These are phyloP conservation scores for Gamsiella multidivaricata DNA, from an alignment of 192 early-diverging fungal species.

Conservation along the genomic window DNA sequence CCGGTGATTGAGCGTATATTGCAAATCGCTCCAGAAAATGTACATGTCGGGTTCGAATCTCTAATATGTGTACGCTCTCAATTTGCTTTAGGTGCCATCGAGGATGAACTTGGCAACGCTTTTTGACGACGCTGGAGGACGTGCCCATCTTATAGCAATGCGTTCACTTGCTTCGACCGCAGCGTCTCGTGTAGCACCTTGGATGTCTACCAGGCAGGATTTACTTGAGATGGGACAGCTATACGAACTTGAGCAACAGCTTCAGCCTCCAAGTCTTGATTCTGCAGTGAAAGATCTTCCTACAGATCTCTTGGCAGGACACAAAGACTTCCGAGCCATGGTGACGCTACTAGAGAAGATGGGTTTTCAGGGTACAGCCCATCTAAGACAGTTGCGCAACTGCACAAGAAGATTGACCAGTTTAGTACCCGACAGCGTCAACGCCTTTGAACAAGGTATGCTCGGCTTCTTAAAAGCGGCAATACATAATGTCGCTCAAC, in stretches of 20 bases:
- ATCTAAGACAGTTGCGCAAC: slow-evolving; percentile 37
- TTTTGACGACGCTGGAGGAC: slow-evolving; percentile 24
- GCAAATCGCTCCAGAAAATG: no score
- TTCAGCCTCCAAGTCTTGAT: slow-evolving; percentile 11
- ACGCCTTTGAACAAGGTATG: slow-evolving; percentile 49
- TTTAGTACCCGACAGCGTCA: slow-evolving; percentile 26
- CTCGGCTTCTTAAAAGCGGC: no score
- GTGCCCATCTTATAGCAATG: neutral
- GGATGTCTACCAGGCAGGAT: neutral
- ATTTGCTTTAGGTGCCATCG: slow-evolving; percentile 16
- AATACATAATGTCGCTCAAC: no score
- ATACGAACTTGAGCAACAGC: slow-evolving; percentile 19
- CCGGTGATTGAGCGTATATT: no score
- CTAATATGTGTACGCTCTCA: no score
- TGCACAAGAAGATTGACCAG: slow-evolving; percentile 20
- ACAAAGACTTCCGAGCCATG: slow-evolving; percentile 39
- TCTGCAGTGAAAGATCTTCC: neutral
- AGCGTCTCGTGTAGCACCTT: neutral
- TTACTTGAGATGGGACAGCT: slow-evolving; percentile 29
- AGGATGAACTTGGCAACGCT: slow-evolving; percentile 24
- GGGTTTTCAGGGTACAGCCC: slow-evolving; percentile 38
- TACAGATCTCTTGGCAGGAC: slow-evolving; percentile 28
- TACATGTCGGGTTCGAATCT: no score
- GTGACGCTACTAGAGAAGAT: slow-evolving; percentile 26
- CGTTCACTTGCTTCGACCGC: slow-evolving; percentile 7